Evolutionary conservation across 164 flowering plant species (phyloP), one percentile per base, ranked within the genome.

Genomic region (Vitis labrusca): DNA sequence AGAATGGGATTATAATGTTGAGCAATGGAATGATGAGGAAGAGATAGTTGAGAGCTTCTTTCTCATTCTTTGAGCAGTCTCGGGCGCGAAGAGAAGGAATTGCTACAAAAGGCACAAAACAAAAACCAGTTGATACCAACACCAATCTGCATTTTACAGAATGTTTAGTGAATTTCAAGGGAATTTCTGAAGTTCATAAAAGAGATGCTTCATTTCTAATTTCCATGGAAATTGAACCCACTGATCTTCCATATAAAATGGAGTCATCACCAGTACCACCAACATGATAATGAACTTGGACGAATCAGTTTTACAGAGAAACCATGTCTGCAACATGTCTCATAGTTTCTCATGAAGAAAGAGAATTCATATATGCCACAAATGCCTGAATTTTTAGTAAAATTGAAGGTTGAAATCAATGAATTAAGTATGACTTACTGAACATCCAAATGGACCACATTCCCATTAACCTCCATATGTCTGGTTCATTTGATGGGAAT

Each of bases 381-480:
- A 9, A 10, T 10, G 27, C 29, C 61, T 27, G 9, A 59, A 3
- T 37, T 37, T 37, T 59, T 17, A 56, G 44, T 62, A n/a, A 44
- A 44, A n/a, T 5, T 50, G 0, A 49, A 14, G 30, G 4, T 10
- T 63, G 32, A 55, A 8, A 14, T 52, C 44, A 9, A 7, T 17
- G 19, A 67, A 58, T 61, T 15, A 15, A 59, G 57, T 17, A 60
- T 9, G 59, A 84, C 99, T 89, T 84, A 94, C 99, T 92, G 85
- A 94, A 92, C 99, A 94, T 92, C 97, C 98, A 94, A 67, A 94
- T 88, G 61, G 98, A 94, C 98, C 98, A 94, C 98, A 94, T 94
- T 71, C 98, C 98, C 97, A 94, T 94, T 49, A 94, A 77, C 78
- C 98, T 87, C 98, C 99, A 94, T 44, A 94, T 67, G 74, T 94